phyloP scores from a whole-genome alignment of 768 basidiomycete species.

The Kwoniella botswanensis region DNA sequence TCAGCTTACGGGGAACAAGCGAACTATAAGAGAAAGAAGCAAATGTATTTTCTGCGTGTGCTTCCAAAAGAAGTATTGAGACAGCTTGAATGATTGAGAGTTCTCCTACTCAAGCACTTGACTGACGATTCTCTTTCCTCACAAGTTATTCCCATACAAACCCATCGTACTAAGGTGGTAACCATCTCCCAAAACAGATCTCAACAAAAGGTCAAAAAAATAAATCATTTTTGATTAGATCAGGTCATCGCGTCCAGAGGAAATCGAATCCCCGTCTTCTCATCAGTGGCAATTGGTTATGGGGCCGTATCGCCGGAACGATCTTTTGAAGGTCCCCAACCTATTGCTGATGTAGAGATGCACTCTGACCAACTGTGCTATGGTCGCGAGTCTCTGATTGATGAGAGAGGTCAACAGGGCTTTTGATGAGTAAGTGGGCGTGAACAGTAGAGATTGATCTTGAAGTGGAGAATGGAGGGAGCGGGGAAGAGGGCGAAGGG shows the following conservation, averaged over 20 bases:
- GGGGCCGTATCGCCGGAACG: not conserved
- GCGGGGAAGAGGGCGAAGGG: not conserved
- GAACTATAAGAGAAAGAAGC: too few species aligned
- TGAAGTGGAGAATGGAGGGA: not conserved
- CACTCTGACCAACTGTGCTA: constrained; percentile 31
- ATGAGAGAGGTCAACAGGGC: not conserved
- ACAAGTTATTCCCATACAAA: too few species aligned
- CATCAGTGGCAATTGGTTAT: constrained; percentile 4
- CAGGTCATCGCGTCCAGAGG: constrained; percentile 23
- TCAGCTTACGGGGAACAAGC: too few species aligned
- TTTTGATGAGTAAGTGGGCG: not conserved
- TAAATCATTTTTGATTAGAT: not conserved
- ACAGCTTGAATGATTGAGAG: too few species aligned
- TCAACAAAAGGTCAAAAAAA: too few species aligned
- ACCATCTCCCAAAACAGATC: too few species aligned
- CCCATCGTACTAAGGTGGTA: too few species aligned
- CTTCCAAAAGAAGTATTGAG: too few species aligned
- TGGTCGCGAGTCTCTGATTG: constrained; percentile 19
- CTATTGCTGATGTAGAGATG: not conserved
- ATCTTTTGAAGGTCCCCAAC: constrained; percentile 6
- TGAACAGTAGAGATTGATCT: not conserved
- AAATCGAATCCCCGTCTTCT: constrained; percentile 41
- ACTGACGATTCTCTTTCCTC: too few species aligned
- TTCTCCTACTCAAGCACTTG: too few species aligned
- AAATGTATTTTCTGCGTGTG: too few species aligned